Base-by-base conservation (phyloP, 116 monocot genomes). In the Phalaenopsis hybrid region DNA sequence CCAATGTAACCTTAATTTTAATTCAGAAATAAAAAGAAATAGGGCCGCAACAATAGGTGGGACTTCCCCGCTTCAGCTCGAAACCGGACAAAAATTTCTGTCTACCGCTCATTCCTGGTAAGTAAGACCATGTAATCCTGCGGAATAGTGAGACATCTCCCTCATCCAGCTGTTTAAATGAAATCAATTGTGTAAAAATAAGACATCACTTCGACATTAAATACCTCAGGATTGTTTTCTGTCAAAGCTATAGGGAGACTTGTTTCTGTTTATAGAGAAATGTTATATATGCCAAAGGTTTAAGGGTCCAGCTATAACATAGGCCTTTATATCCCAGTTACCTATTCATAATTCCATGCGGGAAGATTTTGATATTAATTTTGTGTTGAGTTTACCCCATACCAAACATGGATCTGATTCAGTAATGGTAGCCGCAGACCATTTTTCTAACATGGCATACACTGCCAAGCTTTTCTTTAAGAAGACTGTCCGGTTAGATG, bases 281-380 rank as follows among this genome's bases (percentile, higher is more conserved):
- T 87, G 81, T 21, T 18, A 11, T 1, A 74, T 21, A 4, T 84
- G 63, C n/a, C 79, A 81, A 21, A 8, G 5, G 7, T 28, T 58
- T 79, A 88, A 25, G 55, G 13, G 4, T 25, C 44, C 2, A 6
- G 2, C 9, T 28, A 77, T 5, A 75, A 78, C 51, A 80, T 25
- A 48, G 48, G 4, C 46, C 80, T 1, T 37, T 85, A 4, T 88
- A 88, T 16, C 1, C 78, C 77, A 5, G 25, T 88, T 6, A 41
- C 77, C 44, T 9, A 44, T 83, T 34, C 85, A 79, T 4, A 6
- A 46, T 25, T 31, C 15, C 0, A 55, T 33, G 5, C 83, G 83
- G 80, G 67, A 79, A 12, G 84, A 87, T 25, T 0, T 87, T 5
- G 44, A 37, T 2, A 84, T 87, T 63, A 58, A 84, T 55, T 87